Percentiles rank a stretch among this genome's conserved stretches.
Conservation (phyloP, 345 rosid genomes). For the Aquilaria yunnanensis region DNA sequence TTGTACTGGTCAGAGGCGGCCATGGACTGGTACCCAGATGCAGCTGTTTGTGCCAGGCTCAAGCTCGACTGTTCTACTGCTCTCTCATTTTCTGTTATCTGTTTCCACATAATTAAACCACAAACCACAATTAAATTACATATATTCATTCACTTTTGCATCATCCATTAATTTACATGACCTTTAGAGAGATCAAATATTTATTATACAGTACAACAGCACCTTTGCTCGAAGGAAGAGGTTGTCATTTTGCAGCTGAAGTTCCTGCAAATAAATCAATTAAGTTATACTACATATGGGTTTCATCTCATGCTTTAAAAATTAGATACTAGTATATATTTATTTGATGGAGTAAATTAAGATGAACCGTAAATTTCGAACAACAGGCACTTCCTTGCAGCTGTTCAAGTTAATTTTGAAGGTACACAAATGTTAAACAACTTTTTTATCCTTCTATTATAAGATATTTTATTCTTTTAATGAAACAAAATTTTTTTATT, state of each 20-base stretch:
- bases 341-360: no score
- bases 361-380: no score
- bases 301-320: no score
- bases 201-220: slow-evolving; percentile 2
- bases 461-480: no score
- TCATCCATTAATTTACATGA: not conserved
- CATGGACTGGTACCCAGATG: slow-evolving; percentile 31
- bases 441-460: no score
- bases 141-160: not conserved
- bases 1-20: slow-evolving; percentile 42
- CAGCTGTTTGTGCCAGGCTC: slow-evolving; percentile 26
- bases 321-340: no score
- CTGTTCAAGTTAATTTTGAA: no score
- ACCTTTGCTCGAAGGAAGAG: slow-evolving; percentile 73
- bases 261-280: slow-evolving; percentile 41
- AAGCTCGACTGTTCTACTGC: slow-evolving; percentile 30
- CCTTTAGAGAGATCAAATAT: not conserved
- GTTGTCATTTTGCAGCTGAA: slow-evolving; percentile 80
- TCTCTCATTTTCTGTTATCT: slow-evolving; percentile 66
- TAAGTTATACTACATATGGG: no score
- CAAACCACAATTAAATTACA: not conserved
- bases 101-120: slow-evolving; percentile 5
- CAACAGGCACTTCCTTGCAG: no score
- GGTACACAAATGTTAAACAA: no score
- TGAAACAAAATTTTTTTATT: no score